phyloP scores from a whole-genome alignment of 768 basidiomycete genomes.

The Boletus rex-veris region DNA sequence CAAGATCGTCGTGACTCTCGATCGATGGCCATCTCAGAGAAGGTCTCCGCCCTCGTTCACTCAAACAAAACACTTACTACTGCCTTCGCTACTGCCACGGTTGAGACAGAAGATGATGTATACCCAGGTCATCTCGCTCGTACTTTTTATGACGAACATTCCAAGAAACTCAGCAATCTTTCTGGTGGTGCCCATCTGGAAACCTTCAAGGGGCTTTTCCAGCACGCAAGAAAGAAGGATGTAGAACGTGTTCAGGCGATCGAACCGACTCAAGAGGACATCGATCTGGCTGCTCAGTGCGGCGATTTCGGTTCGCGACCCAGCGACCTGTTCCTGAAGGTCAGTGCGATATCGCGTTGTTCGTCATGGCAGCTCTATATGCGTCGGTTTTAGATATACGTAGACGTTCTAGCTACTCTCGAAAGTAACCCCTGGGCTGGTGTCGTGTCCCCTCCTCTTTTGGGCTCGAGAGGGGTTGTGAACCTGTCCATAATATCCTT shows the following conservation, averaged over 20 bases:
- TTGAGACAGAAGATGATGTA: constrained; percentile 17
- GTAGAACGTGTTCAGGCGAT: constrained; percentile 18
- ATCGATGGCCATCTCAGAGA: constrained; percentile 29
- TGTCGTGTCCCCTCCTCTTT: constrained; percentile 58
- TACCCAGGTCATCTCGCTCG: constrained; percentile 37
- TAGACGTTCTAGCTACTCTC: constrained; percentile 56
- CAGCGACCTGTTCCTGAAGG: constrained; percentile 60
- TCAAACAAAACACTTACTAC: constrained; percentile 39
- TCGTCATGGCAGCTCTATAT: not conserved
- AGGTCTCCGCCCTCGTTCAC: constrained; percentile 31
- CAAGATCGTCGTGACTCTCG: not conserved
- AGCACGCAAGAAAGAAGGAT: constrained; percentile 15
- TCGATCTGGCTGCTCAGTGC: constrained; percentile 45
- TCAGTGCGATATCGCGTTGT: constrained; percentile 22
- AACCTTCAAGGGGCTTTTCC: constrained; percentile 18
- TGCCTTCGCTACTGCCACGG: constrained; percentile 37
- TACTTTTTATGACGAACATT: constrained; percentile 33
- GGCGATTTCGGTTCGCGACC: constrained; percentile 53
- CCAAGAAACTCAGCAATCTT: constrained; percentile 29
- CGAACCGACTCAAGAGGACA: constrained; percentile 37
- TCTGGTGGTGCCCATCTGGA: constrained; percentile 15
- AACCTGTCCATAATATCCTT: constrained; percentile 60
- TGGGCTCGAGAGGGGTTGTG: constrained; percentile 59
- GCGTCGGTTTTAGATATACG: constrained; percentile 46
- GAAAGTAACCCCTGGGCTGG: constrained; percentile 53